Evolutionary conservation across 2,329 filamentous ascomycete species (phyloP).

Genomic region (Celoporthe dispersa): DNA sequence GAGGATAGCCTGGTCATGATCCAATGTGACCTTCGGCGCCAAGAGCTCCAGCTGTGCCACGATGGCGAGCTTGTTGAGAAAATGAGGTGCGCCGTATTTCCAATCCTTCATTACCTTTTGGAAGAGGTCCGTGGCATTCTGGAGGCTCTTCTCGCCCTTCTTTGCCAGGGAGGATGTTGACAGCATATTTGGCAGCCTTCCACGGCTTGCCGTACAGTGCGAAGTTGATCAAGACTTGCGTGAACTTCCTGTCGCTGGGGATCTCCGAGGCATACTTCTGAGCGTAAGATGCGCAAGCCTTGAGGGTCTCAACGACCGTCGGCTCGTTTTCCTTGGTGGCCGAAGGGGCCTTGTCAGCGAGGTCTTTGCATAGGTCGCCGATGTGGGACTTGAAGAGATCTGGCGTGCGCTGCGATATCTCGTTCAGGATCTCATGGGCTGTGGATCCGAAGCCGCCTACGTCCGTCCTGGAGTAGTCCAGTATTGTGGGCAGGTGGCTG

Average conservation of each 20-base stretch:
- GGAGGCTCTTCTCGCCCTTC: constrained; percentile 70
- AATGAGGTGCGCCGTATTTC: constrained; percentile 72
- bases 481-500: constrained; percentile 88
- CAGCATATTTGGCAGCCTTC: constrained; percentile 88
- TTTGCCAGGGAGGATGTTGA: constrained; percentile 86
- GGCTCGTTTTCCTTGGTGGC: constrained; percentile 69
- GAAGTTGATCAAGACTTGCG: constrained; percentile 80
- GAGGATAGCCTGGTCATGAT: constrained; percentile 76
- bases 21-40: constrained; percentile 72
- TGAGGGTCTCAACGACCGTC: constrained; percentile 84
- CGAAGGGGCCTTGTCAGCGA: constrained; percentile 80
- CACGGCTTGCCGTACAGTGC: constrained; percentile 81
- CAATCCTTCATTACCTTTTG: constrained; percentile 76
- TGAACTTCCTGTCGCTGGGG: constrained; percentile 78
- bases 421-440: constrained; percentile 87
- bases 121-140: constrained; percentile 83
- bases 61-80: constrained; percentile 74
- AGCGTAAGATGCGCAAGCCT: constrained; percentile 91
- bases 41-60: constrained; percentile 78
- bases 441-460: constrained; percentile 76
- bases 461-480: constrained; percentile 84
- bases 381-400: constrained; percentile 93
- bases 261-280: constrained; percentile 85
- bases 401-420: constrained; percentile 88
- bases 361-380: constrained; percentile 84